Evolutionary conservation across 2,329 filamentous ascomycete species (phyloP).

Genomic region (Neoarthrinium moseri): DNA sequence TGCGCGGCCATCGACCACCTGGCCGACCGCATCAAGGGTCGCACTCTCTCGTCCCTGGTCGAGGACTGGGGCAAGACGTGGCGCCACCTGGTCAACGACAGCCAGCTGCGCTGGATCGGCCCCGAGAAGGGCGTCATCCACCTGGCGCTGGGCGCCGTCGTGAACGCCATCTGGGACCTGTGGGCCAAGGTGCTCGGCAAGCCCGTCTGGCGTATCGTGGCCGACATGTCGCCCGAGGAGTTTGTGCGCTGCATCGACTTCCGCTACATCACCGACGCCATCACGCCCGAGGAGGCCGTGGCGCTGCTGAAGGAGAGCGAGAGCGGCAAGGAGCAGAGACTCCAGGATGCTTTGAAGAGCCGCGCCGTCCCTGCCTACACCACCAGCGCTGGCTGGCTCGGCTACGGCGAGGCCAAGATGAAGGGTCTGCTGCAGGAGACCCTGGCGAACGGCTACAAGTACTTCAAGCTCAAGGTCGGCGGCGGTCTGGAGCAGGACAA

Average conservation of each 20-base stretch:
- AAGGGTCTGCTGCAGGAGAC: constrained; percentile 71
- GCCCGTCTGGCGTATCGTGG: constrained; percentile 87
- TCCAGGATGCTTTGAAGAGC: constrained; percentile 71
- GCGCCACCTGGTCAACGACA: constrained; percentile 89
- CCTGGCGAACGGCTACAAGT: constrained; percentile 70
- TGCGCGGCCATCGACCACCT: constrained; percentile 80
- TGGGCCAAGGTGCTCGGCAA: constrained; percentile 86
- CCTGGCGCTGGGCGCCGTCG: constrained; percentile 82
- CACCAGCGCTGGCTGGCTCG: constrained; percentile 88
- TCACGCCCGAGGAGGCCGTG: constrained; percentile 82
- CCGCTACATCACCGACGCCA: constrained; percentile 89
- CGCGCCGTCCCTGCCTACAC: constrained; percentile 87
- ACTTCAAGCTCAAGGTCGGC: constrained; percentile 93
- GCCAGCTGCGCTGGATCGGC: constrained; percentile 88
- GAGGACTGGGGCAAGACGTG: constrained; percentile 84
- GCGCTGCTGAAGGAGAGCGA: constrained; percentile 66
- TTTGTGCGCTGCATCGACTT: constrained; percentile 89
- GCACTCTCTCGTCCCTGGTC: constrained; percentile 74
- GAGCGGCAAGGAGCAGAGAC: constrained; percentile 65
- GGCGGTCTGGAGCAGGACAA: constrained; percentile 70
- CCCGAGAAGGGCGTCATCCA: constrained; percentile 94
- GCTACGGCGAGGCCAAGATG: constrained; percentile 88
- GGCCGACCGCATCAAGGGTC: constrained; percentile 71
- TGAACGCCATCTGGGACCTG: constrained; percentile 94
- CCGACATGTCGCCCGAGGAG: constrained; percentile 86